Evolutionary conservation across 208 protist species (phyloP).

Genomic region (Crithidia mellificae): DNA sequence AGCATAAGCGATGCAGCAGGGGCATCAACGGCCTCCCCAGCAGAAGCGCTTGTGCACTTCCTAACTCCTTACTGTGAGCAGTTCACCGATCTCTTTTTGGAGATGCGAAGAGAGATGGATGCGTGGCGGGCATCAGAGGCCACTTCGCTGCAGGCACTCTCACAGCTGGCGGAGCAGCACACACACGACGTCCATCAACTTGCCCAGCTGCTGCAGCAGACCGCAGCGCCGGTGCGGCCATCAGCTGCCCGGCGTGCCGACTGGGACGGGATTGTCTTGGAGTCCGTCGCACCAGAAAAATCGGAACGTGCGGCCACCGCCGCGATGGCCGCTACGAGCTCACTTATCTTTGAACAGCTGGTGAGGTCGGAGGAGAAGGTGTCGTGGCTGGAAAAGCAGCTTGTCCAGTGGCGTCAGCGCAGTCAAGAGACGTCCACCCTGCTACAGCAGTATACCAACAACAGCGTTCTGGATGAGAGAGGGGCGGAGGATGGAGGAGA

Average conservation of each 20-base stretch:
- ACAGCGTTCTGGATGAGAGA: not conserved
- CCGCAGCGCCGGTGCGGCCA: not conserved
- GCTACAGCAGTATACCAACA: not conserved
- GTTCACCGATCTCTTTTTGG: constrained; percentile 10
- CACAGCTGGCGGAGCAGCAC: constrained; percentile 22
- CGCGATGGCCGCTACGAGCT: constrained; percentile 21
- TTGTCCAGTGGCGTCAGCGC: constrained; percentile 32
- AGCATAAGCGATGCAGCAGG: not conserved
- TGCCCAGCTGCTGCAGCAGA: constrained; percentile 11
- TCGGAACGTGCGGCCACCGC: not conserved
- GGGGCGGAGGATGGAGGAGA: not conserved
- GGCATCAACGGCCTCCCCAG: too few species aligned
- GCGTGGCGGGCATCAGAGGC: constrained; percentile 23
- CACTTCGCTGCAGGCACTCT: constrained; percentile 8
- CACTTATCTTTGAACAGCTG: constrained; percentile 38
- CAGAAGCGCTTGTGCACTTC: constrained; percentile 9
- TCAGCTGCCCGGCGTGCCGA: not conserved
- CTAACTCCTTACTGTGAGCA: constrained; percentile 27
- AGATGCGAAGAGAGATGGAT: constrained; percentile 17
- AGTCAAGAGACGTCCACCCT: constrained; percentile 17
- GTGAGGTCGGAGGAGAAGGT: constrained; percentile 35
- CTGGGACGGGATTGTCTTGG: not conserved
- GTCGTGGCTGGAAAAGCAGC: constrained; percentile 32
- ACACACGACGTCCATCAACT: constrained; percentile 18
- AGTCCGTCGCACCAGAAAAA: too few species aligned